phyloP scores from a whole-genome alignment of 768 basidiomycete species.

The Auriscalpium orientale region DNA sequence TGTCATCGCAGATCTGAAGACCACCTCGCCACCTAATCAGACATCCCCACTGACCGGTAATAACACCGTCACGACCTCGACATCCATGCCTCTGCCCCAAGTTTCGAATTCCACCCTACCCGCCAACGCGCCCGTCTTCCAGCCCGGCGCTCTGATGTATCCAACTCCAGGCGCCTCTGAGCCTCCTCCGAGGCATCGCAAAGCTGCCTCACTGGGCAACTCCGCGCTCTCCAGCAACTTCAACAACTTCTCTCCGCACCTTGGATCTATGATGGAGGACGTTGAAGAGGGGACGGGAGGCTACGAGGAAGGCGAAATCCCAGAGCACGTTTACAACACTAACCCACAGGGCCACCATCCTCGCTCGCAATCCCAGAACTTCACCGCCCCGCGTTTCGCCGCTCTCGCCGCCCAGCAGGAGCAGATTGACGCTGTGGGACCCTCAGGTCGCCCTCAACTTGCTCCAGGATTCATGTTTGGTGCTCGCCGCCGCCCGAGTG shows the following conservation, averaged over 20 bases:
- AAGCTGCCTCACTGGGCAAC: constrained; percentile 67
- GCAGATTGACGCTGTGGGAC: constrained; percentile 45
- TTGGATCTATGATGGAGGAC: constrained; percentile 81
- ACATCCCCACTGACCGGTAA: constrained; percentile 28
- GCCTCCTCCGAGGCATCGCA: constrained; percentile 61
- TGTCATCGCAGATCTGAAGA: constrained; percentile 91
- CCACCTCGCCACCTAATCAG: constrained; percentile 60
- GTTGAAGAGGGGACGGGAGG: constrained; percentile 49
- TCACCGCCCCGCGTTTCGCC: constrained; percentile 84
- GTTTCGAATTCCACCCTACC: constrained; percentile 43
- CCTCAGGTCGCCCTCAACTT: constrained; percentile 79
- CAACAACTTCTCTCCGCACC: constrained; percentile 69
- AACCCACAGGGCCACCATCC: constrained; percentile 46
- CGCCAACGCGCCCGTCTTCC: constrained; percentile 64
- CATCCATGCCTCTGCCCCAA: constrained; percentile 43
- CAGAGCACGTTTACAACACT: constrained; percentile 44
- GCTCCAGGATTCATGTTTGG: constrained; percentile 93
- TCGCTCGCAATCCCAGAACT: constrained; percentile 75
- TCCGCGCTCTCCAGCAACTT: constrained; percentile 51
- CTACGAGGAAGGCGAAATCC: constrained; percentile 77
- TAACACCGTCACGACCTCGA: constrained; percentile 28
- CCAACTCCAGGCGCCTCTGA: constrained; percentile 40
- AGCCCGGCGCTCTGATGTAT: constrained; percentile 57
- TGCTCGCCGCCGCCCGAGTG: constrained; percentile 40
- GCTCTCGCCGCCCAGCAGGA: constrained; percentile 71